A percentile compares a stretch with the other conserved stretches of the same genome.
These are phyloP conservation scores for Cytospora piceae DNA, from an alignment of 2,329 filamentous ascomycete genomes.

Conservation along the genomic window DNA sequence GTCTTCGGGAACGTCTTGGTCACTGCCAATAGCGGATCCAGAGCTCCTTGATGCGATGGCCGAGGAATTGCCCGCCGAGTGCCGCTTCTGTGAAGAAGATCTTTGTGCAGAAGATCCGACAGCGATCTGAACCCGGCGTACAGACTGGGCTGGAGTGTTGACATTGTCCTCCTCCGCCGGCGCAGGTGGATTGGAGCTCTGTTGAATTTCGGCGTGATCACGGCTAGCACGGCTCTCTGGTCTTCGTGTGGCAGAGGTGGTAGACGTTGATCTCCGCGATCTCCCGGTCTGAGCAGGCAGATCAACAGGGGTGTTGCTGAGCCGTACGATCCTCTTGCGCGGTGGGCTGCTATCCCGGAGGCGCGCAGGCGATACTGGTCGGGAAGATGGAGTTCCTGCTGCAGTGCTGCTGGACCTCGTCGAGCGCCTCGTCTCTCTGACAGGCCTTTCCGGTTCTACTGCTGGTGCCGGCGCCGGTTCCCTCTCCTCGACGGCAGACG, in stretches of 20 bases:
- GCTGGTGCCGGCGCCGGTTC: conserved; percentile 13
- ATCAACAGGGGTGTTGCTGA: conserved; percentile 53
- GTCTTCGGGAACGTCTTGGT: conserved; percentile 52
- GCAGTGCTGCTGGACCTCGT: conserved; percentile 55
- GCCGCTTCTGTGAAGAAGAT: conserved; percentile 33
- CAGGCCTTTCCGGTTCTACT: conserved; percentile 30
- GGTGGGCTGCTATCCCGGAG: conserved; percentile 56
- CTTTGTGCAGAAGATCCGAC: conserved; percentile 54
- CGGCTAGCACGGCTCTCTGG: conserved; percentile 37
- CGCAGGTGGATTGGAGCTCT: conserved; percentile 27
- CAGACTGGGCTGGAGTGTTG: conserved; percentile 58
- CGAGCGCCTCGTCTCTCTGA: conserved; percentile 44
- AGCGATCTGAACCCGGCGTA: conserved; percentile 59
- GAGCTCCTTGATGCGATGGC: conserved; percentile 37
- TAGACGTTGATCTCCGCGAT: conserved; percentile 56
- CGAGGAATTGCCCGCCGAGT: conserved; percentile 44
- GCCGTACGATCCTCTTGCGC: conserved; percentile 60
- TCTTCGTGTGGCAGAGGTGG: conserved; percentile 36
- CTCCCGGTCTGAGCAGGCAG: conserved; percentile 42
- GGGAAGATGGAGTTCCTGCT: conserved; percentile 40
- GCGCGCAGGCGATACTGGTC: conserved; percentile 48
- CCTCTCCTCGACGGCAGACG: conserved; percentile 48
- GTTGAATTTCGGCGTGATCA: conserved; percentile 38
- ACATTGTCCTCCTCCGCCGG: conserved; percentile 41
- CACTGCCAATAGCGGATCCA: conserved; percentile 45